Percentiles rank a stretch among this genome's conserved stretches.
Conservation (phyloP, 176 grass and related monocot genomes). For the Saccharum spontaneum region DNA sequence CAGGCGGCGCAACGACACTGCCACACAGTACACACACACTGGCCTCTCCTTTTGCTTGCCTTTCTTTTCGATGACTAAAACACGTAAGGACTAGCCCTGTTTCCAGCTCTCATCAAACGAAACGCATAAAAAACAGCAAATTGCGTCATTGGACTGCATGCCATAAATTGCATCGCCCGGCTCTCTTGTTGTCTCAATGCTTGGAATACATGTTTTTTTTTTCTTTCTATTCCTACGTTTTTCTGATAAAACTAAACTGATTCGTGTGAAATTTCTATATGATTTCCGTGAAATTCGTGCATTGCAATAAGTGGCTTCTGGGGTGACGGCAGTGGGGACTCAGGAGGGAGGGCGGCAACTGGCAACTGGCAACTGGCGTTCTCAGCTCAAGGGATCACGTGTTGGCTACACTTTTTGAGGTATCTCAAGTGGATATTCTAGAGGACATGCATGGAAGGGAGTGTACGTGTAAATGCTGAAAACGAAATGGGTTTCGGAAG, state of each 20-base stretch:
- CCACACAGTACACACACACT: background rate
- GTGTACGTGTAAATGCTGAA: background rate
- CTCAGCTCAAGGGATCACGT: slow-evolving; percentile 27
- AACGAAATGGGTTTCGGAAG: slow-evolving; percentile 28
- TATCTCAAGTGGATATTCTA: slow-evolving; percentile 42
- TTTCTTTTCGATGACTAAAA: background rate
- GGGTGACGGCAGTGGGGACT: too few species aligned
- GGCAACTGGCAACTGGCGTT: background rate
- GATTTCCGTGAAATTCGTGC: too few species aligned
- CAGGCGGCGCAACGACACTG: slow-evolving; percentile 31
- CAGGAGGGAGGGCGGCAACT: too few species aligned
- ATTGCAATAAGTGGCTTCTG: too few species aligned
- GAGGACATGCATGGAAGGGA: background rate
- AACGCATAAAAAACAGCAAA: background rate
- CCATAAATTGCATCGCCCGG: background rate
- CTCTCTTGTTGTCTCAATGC: slow-evolving; percentile 4
- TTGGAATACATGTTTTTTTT: background rate
- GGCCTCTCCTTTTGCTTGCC: background rate
- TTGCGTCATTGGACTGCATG: background rate
- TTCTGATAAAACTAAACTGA: background rate
- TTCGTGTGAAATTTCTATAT: background rate
- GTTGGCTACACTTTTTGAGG: slow-evolving; percentile 33
- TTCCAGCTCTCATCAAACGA: background rate
- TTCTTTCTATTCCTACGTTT: too few species aligned
- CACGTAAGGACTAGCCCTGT: background rate